phyloP scores from a whole-genome alignment of 108 stramenopile genomes.

The Nitzschia sp. region DNA sequence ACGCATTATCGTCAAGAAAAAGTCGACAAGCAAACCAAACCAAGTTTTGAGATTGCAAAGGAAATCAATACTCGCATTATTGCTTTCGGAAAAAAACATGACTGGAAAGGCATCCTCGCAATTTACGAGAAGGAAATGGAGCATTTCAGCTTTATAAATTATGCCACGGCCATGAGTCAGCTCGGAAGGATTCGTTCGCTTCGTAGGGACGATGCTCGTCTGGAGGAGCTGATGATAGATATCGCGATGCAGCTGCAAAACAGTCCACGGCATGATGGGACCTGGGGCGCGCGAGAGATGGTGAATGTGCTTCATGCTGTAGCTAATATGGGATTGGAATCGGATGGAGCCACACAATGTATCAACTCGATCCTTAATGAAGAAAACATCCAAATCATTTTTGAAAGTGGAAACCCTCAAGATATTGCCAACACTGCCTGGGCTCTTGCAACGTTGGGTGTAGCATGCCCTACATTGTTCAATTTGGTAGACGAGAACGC shows the following conservation, averaged over 20 bases:
- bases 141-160: constrained; percentile 15
- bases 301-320: constrained; percentile 21
- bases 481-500: constrained; percentile 1
- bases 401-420: neutral
- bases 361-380: neutral
- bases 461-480: constrained; percentile 13
- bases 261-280: neutral
- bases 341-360: neutral
- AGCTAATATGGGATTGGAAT: constrained; percentile 10
- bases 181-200: constrained; percentile 14
- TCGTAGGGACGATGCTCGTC: neutral
- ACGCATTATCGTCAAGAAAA: too few relatives aligned
- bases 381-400: too few relatives aligned
- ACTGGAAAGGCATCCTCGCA: constrained; percentile 2
- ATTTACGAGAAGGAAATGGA: neutral
- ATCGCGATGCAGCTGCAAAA: neutral
- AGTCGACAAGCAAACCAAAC: too few relatives aligned
- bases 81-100: neutral
- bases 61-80: neutral
- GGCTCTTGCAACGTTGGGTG: constrained; percentile 19
- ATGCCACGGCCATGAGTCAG: constrained; percentile 23
- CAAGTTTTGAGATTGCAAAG: too few relatives aligned
- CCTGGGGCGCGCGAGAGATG: neutral
- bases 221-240: constrained; percentile 11
- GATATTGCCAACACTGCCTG: constrained; percentile 10